Evolutionary conservation across 164 flowering plant genomes (phyloP).

Genomic region (Vitis riparia): DNA sequence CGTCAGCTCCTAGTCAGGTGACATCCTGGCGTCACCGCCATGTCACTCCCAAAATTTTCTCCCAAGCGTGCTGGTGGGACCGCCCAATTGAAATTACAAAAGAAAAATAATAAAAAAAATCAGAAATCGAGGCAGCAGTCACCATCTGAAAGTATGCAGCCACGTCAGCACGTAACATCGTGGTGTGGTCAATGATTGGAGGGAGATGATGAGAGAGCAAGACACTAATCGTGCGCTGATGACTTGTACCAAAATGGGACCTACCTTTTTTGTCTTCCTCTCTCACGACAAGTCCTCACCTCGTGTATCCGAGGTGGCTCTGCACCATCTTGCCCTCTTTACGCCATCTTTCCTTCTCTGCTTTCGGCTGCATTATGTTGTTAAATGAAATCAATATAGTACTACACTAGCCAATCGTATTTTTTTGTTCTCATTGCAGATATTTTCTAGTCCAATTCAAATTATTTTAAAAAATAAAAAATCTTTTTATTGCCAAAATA

Average conservation of each 20-base stretch:
- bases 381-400: too few relatives aligned
- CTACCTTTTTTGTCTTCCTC: not conserved
- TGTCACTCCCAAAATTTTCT: not conserved
- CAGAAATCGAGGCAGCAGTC: too few relatives aligned
- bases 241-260: not conserved
- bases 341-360: not conserved
- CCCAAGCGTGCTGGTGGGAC: too few relatives aligned
- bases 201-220: not conserved
- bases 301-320: conserved; percentile 24
- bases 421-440: too few relatives aligned
- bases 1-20: conserved; percentile 6
- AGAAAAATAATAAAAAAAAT: too few relatives aligned
- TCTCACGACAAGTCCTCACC: conserved; percentile 6
- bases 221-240: too few relatives aligned
- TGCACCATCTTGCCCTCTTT: not conserved
- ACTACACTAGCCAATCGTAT: too few relatives aligned
- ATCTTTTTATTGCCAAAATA: too few relatives aligned
- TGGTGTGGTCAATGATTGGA: conserved; percentile 5
- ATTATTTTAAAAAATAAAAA: too few relatives aligned
- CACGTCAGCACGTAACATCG: conserved; percentile 2
- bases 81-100: too few relatives aligned
- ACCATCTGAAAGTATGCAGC: not conserved
- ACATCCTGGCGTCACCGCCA: not conserved
- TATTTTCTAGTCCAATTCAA: too few relatives aligned
- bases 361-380: too few relatives aligned